Evolutionary conservation across 2,329 filamentous ascomycete species (phyloP).

Genomic region (Teratosphaeria zuluensis): DNA sequence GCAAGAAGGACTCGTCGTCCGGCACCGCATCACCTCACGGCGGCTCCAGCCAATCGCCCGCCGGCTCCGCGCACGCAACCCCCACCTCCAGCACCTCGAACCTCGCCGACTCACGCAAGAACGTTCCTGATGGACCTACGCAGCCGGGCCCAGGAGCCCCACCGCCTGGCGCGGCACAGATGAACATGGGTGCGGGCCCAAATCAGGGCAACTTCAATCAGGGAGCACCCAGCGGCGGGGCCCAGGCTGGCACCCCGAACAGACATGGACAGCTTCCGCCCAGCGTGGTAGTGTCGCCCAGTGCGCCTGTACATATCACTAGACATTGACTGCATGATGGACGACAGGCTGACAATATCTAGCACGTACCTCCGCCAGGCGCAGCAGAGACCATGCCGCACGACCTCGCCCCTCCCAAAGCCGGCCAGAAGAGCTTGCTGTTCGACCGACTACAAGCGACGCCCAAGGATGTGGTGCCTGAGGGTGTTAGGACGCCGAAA

Average conservation of each 20-base stretch:
- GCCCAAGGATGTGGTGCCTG: constrained; percentile 81
- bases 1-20: constrained; percentile 42
- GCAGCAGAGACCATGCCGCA: constrained; percentile 96
- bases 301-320: constrained; percentile 56
- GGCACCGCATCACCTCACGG: constrained; percentile 69
- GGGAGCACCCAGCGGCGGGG: constrained; percentile 4
- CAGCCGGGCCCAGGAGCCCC: constrained; percentile 39
- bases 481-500: constrained; percentile 89
- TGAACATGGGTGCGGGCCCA: constrained; percentile 11
- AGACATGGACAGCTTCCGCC: constrained; percentile 38
- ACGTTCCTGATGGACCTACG: constrained; percentile 43
- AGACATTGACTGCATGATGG: not conserved
- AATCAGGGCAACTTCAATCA: constrained; percentile 12
- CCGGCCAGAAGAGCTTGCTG: constrained; percentile 73
- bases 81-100: constrained; percentile 85
- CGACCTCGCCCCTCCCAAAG: constrained; percentile 88
- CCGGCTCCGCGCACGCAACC: constrained; percentile 56
- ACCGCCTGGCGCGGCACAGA: constrained; percentile 14
- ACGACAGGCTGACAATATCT: constrained; percentile 5
- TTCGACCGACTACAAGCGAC: constrained; percentile 86
- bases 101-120: constrained; percentile 76
- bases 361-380: constrained; percentile 89
- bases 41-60: constrained; percentile 46
- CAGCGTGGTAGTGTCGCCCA: constrained; percentile 89
- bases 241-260: constrained; percentile 16